Percentiles rank a stretch among this genome's conserved stretches.
These are phyloP conservation scores for Candida saitoana DNA, from an alignment of 805 yeast genomes.

Conservation along the genomic window DNA sequence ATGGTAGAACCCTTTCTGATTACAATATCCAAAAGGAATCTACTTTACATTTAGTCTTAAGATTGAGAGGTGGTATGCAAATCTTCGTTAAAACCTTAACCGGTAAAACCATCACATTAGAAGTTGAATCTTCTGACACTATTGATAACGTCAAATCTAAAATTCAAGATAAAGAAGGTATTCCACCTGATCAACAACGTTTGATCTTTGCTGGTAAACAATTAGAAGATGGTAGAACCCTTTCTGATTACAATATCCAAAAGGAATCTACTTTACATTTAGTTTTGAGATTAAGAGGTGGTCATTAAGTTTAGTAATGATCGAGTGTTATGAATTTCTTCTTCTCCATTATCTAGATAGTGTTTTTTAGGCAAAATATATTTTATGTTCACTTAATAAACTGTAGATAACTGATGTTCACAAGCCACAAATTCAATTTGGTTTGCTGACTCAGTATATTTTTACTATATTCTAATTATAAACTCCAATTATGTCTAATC, in stretches of 20 bases:
- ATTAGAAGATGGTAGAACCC: conserved; percentile 97
- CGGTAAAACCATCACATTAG: conserved; percentile 67
- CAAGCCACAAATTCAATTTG: no score
- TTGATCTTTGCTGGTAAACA: conserved; percentile 99
- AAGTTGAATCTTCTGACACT: conserved; percentile 96
- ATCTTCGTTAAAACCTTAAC: conserved; percentile 33
- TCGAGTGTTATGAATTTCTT: neutral
- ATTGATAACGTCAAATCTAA: conserved; percentile 97
- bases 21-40: conserved; percentile 99
- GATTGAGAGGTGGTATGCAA: conserved; percentile 91
- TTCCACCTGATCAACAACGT: conserved; percentile 99
- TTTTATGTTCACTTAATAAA: neutral
- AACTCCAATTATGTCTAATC: neutral
- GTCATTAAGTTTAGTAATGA: conserved; percentile 28
- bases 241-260: conserved; percentile 96
- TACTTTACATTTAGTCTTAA: conserved; percentile 89
- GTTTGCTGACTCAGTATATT: neutral
- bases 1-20: conserved; percentile 93
- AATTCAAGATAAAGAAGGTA: conserved; percentile 99
- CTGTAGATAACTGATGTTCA: neutral
- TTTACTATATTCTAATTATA: no score
- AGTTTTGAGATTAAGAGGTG: conserved; percentile 97
- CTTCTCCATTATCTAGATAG: neutral
- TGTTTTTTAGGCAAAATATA: neutral
- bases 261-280: conserved; percentile 94